Evolutionary conservation across 192 early-diverging fungal species (phyloP).

Genomic region (Gaertneriomyces semiglobifer): DNA sequence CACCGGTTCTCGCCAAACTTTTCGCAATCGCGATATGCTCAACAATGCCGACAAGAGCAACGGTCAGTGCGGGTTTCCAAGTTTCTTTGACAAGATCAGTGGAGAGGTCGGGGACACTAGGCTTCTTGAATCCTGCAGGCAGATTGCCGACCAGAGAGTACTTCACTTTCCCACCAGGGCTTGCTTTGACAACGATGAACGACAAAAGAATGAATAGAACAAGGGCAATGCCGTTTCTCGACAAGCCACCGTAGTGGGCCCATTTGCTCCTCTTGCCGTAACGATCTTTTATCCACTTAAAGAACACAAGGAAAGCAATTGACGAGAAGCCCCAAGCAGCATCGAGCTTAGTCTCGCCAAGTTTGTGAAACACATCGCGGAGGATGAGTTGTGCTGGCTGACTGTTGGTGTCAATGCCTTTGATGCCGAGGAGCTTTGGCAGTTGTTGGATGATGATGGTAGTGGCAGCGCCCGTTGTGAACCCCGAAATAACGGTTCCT

Average conservation of each 20-base stretch:
- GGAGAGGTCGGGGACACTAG: slow-evolving; percentile 50
- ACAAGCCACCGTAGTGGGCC: slow-evolving; percentile 46
- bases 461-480: slow-evolving; percentile 79
- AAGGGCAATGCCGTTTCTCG: slow-evolving; percentile 73
- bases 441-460: slow-evolving; percentile 80
- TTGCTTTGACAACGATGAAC: slow-evolving; percentile 44
- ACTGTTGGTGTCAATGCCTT: slow-evolving; percentile 64
- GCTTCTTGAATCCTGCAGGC: slow-evolving; percentile 64
- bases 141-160: slow-evolving; percentile 52
- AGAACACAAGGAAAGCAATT: slow-evolving; percentile 40
- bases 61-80: slow-evolving; percentile 49
- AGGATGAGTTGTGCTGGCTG: slow-evolving; percentile 69
- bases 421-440: slow-evolving; percentile 75
- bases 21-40: slow-evolving; percentile 90
- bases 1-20: slow-evolving; percentile 79
- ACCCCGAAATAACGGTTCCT: slow-evolving; percentile 75
- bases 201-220: slow-evolving; percentile 71
- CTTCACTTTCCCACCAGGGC: slow-evolving; percentile 45
- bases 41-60: slow-evolving; percentile 74
- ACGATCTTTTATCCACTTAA: slow-evolving; percentile 24
- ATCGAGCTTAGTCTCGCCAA: slow-evolving; percentile 51
- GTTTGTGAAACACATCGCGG: slow-evolving; percentile 53
- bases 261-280: slow-evolving; percentile 42
- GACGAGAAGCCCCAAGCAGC: slow-evolving; percentile 60
- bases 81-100: slow-evolving; percentile 37